Evolutionary conservation across 2,329 filamentous ascomycete genomes (phyloP), one percentile per base, ranked within the genome.

Genomic region (Talaromyces albobiverticillius): DNA sequence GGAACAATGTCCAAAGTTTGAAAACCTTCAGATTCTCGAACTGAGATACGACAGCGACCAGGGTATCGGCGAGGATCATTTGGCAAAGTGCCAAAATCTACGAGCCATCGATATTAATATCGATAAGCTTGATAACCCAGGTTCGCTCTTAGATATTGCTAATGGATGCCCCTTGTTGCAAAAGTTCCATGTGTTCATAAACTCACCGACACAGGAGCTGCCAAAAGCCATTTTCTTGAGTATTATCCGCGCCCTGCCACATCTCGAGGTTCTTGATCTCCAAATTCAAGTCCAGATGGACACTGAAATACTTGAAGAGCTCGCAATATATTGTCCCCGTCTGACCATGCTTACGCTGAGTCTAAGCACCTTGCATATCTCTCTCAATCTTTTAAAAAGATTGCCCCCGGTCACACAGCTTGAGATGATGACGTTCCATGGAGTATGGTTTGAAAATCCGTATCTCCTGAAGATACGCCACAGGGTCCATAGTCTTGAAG

Each of bases 221-320:
- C 16, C 23, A 32, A 31, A 36, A 13, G 4, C 10, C 5, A 9
- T 25, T 32, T 42, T 51, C 32, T n/a, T 36, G n/a, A 25, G 13
- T 18, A 31, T 52, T 23, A 16, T 53, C 10, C 16, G 42, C 31
- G 31, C 13, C 10, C 32, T 53, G 31, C 31, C 23, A 18, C 23
- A 23, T 7, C 41, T 52, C 2, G 50, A 52, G 20, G 23, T 46
- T 14, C 29, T 52, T 52, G 16, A 36, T 36, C 50, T 52, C 34
- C 7, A 45, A 25, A n/a, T 18, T 16, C 25, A 36, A 5, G 45
- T 51, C 26, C 18, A 10, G 22, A 29, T 51, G 20, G 13, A 45
- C 26, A 18, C 18, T 45, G 18, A 2, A 51, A n/a, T 10, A n/a
- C 14, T 51, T 51, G 9, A 50, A 20, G 47, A 43, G 14, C 25